These are phyloP conservation scores for Botrytis porri DNA, from an alignment of 2,329 filamentous ascomycete species.

Conservation along the genomic window DNA sequence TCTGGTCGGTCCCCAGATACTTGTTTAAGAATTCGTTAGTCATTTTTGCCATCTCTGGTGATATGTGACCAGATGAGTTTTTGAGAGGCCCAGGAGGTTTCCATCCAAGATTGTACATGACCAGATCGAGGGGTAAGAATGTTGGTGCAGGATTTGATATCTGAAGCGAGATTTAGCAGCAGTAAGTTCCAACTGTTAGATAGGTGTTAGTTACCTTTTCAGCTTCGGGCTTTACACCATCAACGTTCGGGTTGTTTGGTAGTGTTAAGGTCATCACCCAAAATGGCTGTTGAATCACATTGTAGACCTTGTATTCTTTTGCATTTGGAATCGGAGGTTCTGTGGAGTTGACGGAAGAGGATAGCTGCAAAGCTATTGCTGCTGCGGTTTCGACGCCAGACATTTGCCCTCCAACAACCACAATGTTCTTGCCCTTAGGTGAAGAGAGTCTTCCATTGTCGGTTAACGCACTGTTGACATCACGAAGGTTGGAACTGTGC, in stretches of 20 bases:
- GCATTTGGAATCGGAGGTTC: slow-evolving; percentile 43
- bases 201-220: slow-evolving; percentile 22
- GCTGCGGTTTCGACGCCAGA: slow-evolving; percentile 76
- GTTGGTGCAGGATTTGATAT: slow-evolving; percentile 47
- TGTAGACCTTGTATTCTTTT: slow-evolving; percentile 58
- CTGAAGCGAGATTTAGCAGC: slow-evolving; percentile 38
- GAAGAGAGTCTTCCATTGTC: slow-evolving; percentile 34
- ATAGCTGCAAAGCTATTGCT: slow-evolving; percentile 68
- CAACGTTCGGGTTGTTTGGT: slow-evolving; percentile 31
- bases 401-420: slow-evolving; percentile 78
- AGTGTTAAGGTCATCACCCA: slow-evolving; percentile 65
- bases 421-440: slow-evolving; percentile 54
- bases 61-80: slow-evolving; percentile 64
- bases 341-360: slow-evolving; percentile 57
- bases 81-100: slow-evolving; percentile 55
- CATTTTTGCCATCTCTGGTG: slow-evolving; percentile 52
- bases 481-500: slow-evolving; percentile 67
- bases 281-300: slow-evolving; percentile 65
- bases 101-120: slow-evolving; percentile 66
- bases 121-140: slow-evolving; percentile 71
- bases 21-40: slow-evolving; percentile 51
- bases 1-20: slow-evolving; percentile 54
- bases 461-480: slow-evolving; percentile 49
- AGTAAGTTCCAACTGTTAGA: neutral
- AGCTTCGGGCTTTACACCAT: slow-evolving; percentile 27